phyloP scores from a whole-genome alignment of 371 early-diverging fungal species.

The Mucor irregularis region DNA sequence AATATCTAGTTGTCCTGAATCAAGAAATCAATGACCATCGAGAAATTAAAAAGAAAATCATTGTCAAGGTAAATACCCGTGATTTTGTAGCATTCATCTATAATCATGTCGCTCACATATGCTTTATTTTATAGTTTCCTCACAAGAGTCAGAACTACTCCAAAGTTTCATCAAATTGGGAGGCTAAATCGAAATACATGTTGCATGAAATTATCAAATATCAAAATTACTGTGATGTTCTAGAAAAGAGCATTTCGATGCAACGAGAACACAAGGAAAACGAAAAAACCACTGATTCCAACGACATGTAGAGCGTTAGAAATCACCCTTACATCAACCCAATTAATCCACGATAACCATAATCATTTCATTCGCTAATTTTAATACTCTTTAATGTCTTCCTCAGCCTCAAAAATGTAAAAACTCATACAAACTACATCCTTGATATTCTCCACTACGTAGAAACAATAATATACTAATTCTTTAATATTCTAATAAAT shows the following conservation, averaged over 20 bases:
- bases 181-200: conserved; percentile 79
- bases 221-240: conserved; percentile 77
- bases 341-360: no score
- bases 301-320: not conserved
- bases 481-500: no score
- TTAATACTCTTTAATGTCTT: no score
- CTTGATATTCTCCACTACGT: no score
- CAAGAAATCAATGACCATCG: conserved; percentile 43
- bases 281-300: no score
- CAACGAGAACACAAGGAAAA: not conserved
- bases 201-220: conserved; percentile 89
- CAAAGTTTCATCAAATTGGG: conserved; percentile 86
- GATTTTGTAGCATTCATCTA: not conserved
- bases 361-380: no score
- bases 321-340: not conserved
- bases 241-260: conserved; percentile 62
- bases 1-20: conserved; percentile 30
- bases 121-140: conserved; percentile 41
- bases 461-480: no score
- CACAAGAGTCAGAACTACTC: conserved; percentile 58
- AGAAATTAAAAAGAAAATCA: conserved; percentile 37
- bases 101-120: not conserved
- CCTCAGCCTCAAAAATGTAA: no score
- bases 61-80: conserved; percentile 23
- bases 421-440: no score